Conservation (phyloP, 1,284 basidiomycete species). For the Boletus sp. region DNA sequence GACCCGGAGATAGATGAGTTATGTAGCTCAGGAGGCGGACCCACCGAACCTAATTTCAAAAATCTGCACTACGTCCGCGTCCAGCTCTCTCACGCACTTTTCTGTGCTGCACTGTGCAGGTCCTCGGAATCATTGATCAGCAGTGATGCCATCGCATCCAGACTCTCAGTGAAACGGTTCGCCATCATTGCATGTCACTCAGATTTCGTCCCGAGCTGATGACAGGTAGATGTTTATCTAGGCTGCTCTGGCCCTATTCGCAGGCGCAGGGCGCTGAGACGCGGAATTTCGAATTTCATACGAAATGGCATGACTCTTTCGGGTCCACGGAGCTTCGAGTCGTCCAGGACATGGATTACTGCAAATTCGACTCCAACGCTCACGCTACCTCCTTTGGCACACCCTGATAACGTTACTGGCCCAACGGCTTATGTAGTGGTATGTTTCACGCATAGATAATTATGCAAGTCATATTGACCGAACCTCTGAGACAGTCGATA, state of each 20-base stretch:
- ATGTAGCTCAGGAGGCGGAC: background rate
- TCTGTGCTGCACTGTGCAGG: background rate
- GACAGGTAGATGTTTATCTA: background rate
- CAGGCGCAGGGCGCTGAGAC: conserved; percentile 5
- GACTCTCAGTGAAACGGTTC: background rate
- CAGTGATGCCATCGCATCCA: conserved; percentile 2
- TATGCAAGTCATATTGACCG: background rate
- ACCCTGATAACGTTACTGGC: conserved; percentile 1
- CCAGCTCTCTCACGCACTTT: background rate
- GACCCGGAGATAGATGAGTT: conserved; percentile 4
- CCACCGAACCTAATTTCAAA: conserved; percentile 10
- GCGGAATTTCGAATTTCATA: conserved; percentile 15
- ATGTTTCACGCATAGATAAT: conserved; percentile 3
- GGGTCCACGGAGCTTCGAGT: conserved; percentile 11
- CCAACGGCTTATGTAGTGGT: background rate
- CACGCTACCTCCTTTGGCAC: background rate
- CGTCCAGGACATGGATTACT: background rate
- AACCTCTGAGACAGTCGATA: background rate
- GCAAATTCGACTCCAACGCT: background rate
- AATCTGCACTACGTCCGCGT: background rate
- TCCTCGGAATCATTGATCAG: conserved; percentile 14
- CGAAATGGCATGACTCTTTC: background rate
- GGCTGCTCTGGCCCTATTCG: conserved; percentile 1
- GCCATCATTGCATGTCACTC: conserved; percentile 2
- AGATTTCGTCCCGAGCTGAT: conserved; percentile 3